A percentile compares a stretch with the other conserved stretches of the same genome.
Evolutionary conservation across 2,329 filamentous ascomycete species (phyloP).

Genomic region (Ambrosiella cleistominuta): DNA sequence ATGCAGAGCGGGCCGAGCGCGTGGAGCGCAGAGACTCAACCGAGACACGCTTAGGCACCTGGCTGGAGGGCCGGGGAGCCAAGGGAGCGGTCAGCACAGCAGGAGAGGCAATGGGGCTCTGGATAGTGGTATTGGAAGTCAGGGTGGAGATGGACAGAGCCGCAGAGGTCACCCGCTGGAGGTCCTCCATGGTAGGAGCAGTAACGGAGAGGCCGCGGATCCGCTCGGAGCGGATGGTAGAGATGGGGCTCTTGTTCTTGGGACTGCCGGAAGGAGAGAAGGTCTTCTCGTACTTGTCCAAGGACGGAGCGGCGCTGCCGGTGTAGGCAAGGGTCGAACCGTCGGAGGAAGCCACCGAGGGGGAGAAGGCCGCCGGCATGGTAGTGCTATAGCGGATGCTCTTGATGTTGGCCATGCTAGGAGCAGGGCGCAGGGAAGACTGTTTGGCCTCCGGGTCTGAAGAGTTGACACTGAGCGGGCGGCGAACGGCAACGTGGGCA

Average conservation of each 20-base stretch:
- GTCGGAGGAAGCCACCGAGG: slow-evolving; percentile 1
- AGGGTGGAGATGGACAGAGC: slow-evolving; percentile 11
- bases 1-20: slow-evolving; percentile 1
- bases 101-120: slow-evolving; percentile 10
- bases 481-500: slow-evolving; percentile 5
- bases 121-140: slow-evolving; percentile 3
- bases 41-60: slow-evolving; percentile 10
- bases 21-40: slow-evolving; percentile 10
- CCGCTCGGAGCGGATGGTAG: slow-evolving; percentile 6
- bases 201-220: not conserved
- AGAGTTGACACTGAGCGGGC: not conserved
- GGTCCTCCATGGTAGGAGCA: slow-evolving; percentile 1
- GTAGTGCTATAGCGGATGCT: slow-evolving; percentile 12
- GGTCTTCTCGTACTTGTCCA: slow-evolving; percentile 10
- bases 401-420: slow-evolving; percentile 8
- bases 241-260: slow-evolving; percentile 6
- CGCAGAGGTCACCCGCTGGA: slow-evolving; percentile 10
- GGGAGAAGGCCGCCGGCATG: slow-evolving; percentile 6
- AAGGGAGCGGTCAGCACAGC: slow-evolving; percentile 6
- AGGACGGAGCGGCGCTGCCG: not conserved
- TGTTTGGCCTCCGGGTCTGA: slow-evolving; percentile 7
- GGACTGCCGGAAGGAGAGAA: slow-evolving; percentile 6
- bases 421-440: not conserved
- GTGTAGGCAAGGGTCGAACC: not conserved
- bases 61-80: slow-evolving; percentile 11